Evolutionary conservation across 129 eudicot genomes (phyloP).

Genomic region (Flaveria linearis): DNA sequence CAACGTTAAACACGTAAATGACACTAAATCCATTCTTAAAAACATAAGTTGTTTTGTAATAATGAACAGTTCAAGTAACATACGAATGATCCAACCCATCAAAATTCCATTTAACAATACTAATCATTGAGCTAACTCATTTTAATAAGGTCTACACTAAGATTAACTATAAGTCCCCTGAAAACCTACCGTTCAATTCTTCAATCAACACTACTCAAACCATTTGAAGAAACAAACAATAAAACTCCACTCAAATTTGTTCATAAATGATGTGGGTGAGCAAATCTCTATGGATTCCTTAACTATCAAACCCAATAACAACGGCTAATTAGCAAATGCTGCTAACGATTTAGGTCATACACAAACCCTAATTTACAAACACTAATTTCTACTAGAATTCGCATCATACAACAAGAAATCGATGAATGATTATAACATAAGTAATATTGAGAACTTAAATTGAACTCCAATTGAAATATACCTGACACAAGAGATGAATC

Average conservation of each 20-base stretch:
- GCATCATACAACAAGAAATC: constrained; percentile 3
- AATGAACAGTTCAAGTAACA: too few relatives aligned
- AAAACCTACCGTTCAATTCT: neutral
- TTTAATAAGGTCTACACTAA: neutral
- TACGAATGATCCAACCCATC: neutral
- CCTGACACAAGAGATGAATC: constrained; percentile 1
- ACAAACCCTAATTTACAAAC: constrained; percentile 24
- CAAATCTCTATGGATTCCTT: neutral
- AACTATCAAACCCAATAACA: neutral
- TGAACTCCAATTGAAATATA: neutral
- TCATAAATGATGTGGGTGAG: neutral
- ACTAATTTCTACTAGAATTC: neutral
- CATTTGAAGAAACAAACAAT: neutral
- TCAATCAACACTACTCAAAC: neutral
- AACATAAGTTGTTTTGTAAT: too few relatives aligned
- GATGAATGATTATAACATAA: neutral
- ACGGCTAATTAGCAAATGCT: too few relatives aligned
- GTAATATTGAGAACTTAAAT: neutral
- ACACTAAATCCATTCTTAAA: too few relatives aligned
- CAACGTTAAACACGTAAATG: too few relatives aligned
- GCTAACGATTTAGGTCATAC: neutral
- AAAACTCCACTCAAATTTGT: neutral
- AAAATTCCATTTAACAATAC: neutral
- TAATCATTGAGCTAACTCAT: neutral
- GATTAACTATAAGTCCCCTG: neutral